Evolutionary conservation across 768 basidiomycete species (phyloP).

Genomic region (Pulveroboletus ravenelii): DNA sequence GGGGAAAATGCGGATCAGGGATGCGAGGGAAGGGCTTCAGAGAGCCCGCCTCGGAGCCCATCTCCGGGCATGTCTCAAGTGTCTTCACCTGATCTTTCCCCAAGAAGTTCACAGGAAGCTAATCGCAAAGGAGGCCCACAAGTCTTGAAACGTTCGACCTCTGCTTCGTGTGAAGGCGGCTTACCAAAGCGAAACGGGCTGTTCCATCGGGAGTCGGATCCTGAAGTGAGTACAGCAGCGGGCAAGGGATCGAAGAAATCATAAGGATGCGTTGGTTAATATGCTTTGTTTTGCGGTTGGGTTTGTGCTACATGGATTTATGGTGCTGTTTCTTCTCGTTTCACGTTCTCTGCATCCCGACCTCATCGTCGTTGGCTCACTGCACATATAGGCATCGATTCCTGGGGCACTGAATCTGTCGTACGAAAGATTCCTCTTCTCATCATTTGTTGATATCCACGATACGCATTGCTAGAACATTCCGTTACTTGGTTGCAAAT

Average conservation of each 20-base stretch:
- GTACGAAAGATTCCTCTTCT: constrained; percentile 1
- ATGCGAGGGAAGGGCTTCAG: constrained; percentile 3
- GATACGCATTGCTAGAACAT: constrained; percentile 23
- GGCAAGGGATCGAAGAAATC: constrained; percentile 25
- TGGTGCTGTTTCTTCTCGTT: constrained; percentile 1
- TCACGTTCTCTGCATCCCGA: constrained; percentile 1
- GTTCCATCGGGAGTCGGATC: constrained; percentile 29
- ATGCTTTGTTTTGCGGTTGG: constrained; percentile 8
- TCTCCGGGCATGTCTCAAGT: constrained; percentile 4
- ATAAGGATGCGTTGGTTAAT: constrained; percentile 10
- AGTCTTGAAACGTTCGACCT: constrained; percentile 27
- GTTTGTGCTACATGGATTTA: background rate
- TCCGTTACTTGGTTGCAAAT: constrained; percentile 4
- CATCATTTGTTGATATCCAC: constrained; percentile 21
- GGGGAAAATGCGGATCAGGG: constrained; percentile 1
- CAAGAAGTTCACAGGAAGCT: constrained; percentile 12
- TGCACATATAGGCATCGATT: constrained; percentile 12
- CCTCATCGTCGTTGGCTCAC: constrained; percentile 5
- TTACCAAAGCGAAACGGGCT: constrained; percentile 25
- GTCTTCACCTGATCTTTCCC: constrained; percentile 5
- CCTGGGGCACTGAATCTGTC: constrained; percentile 4
- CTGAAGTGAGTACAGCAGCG: constrained; percentile 21
- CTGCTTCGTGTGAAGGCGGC: constrained; percentile 26
- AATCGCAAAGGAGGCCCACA: constrained; percentile 14
- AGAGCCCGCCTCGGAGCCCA: constrained; percentile 5